Base-by-base conservation (phyloP, 805 yeast species). In the Yarrowia sp. region DNA sequence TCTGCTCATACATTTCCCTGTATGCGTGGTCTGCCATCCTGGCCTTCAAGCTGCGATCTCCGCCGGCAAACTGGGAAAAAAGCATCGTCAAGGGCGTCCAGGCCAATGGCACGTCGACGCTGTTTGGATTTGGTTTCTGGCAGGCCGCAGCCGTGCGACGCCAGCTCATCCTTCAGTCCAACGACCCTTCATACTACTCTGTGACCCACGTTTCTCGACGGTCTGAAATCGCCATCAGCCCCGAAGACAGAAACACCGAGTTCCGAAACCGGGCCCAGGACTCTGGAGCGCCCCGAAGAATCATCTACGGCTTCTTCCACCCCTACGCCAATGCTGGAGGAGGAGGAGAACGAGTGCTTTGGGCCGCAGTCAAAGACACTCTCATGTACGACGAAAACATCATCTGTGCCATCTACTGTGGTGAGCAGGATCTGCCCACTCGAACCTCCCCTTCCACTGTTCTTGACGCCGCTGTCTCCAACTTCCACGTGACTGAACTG, bases 321-420 rank as follows among this genome's bases (percentile, higher is more conserved):
- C 99, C 99, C 0, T 89, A 87, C 70, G 92, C 97, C 68, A 90
- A 89, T 73, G 96, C 97, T 41, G 97, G 96, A 51, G 99, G 99
- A 19, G 99, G 99, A 32, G 99, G 99, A 24, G 99, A 95, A 73
- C 84, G 93, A 65, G 99, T 95, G 0, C 78, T 95, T 43, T 95
- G 99, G 99, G 92, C 90, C 64, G 97, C 97, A 0, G 90, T 93
- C 7, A 82, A 83, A 69, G 81, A 87, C 33, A 89, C 96, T 0
- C 77, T 92, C 66, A 68, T 74, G 10, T 75, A 78, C 22, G 79
- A 81, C 67, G 76, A 77, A 7, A 71, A 75, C 30, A 84, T 85
- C 69, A 76, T 89, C 8, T 89, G 82, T 1, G 86, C 84, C 1
- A 79, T 95, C 9, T 95, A 95, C 73, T 86, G 92, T 16, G 90